Conservation (phyloP, 2,329 filamentous ascomycete genomes). For the Colletotrichum sp. region DNA sequence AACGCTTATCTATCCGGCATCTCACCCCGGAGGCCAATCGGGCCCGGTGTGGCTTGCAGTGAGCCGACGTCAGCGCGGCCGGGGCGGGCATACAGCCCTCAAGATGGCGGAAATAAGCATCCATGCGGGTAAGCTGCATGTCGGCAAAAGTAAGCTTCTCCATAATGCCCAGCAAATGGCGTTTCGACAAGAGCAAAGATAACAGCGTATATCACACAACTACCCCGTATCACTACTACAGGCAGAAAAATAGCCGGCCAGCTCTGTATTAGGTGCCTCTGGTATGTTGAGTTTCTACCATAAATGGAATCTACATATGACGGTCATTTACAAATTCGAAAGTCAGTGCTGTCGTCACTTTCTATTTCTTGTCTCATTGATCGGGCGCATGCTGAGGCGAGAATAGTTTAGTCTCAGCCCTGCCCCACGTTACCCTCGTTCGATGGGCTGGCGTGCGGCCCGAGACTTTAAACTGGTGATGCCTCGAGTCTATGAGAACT, state of each 20-base stretch:
- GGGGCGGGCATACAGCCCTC: neutral
- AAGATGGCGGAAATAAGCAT: neutral
- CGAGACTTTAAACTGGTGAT: neutral
- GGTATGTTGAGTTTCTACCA: neutral
- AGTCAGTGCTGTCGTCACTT: neutral
- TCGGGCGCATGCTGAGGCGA: neutral
- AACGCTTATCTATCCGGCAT: neutral
- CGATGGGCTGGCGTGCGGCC: rapidly evolving
- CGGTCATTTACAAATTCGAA: rapidly evolving
- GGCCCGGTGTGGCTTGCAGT: neutral
- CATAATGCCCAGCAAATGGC: neutral
- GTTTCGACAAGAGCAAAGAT: neutral
- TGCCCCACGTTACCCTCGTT: neutral
- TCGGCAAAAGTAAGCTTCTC: neutral
- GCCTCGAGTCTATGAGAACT: neutral
- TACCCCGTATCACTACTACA: neutral
- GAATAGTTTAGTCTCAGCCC: neutral
- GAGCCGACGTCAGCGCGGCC: neutral
- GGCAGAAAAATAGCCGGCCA: neutral
- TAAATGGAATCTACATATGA: neutral
- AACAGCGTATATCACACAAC: neutral
- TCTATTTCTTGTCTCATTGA: neutral
- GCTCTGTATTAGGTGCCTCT: neutral
- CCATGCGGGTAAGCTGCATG: neutral
- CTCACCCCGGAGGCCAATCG: neutral